Percentiles rank a stretch among this genome's conserved stretches.
Conservation (phyloP, 768 basidiomycete species). For the Amanita muscaria region DNA sequence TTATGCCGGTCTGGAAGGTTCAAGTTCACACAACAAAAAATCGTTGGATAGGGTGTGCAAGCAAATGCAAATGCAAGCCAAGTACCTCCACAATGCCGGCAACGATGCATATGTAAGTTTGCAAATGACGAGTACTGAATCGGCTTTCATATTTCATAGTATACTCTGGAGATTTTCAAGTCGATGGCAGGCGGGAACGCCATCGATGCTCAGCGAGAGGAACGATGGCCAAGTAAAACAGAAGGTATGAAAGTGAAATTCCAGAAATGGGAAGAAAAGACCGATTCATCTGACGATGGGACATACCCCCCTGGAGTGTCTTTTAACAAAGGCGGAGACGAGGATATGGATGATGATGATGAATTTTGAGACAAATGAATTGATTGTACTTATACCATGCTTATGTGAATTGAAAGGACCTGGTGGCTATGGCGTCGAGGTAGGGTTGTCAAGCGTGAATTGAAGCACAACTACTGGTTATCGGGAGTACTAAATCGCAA, state of each 20-base stretch:
- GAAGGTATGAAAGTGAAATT: conserved; percentile 47
- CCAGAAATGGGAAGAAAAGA: conserved; percentile 51
- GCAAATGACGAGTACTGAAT: neutral
- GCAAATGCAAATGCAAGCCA: conserved; percentile 48
- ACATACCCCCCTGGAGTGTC: neutral
- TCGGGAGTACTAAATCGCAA: too few relatives aligned
- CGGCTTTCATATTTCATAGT: conserved; percentile 35
- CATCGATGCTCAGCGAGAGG: conserved; percentile 67
- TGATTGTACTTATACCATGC: neutral
- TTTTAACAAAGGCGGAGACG: conserved; percentile 3
- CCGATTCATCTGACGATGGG: conserved; percentile 33
- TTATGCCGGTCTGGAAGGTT: conserved; percentile 67
- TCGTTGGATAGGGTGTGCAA: conserved; percentile 54
- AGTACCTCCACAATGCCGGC: conserved; percentile 72
- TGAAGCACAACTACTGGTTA: too few relatives aligned
- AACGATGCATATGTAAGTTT: conserved; percentile 72
- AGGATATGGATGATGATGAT: neutral
- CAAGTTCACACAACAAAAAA: conserved; percentile 39
- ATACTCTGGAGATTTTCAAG: conserved; percentile 56
- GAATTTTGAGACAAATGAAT: neutral
- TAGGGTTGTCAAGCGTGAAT: too few relatives aligned
- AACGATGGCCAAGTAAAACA: conserved; percentile 68
- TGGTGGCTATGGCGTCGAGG: too few relatives aligned
- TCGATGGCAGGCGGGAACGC: conserved; percentile 69
- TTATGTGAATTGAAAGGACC: too few relatives aligned